These are phyloP conservation scores for Jaapia argillacea DNA, from an alignment of 768 basidiomycete genomes.

Conservation along the genomic window DNA sequence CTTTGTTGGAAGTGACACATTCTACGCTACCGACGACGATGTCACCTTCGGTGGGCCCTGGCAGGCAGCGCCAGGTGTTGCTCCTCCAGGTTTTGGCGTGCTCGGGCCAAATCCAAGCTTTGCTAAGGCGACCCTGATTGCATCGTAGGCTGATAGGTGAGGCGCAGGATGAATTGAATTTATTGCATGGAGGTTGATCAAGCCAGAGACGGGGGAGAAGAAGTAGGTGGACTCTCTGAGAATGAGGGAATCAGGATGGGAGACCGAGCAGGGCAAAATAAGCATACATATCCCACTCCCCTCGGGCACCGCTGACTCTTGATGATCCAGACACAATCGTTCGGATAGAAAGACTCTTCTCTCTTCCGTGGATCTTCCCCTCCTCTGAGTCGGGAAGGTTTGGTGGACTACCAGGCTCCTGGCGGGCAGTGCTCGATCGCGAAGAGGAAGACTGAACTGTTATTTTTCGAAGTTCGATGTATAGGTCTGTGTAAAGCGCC, in stretches of 20 bases:
- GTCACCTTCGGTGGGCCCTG: not conserved
- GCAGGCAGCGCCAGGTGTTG: not conserved
- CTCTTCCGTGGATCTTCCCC: constrained; percentile 11
- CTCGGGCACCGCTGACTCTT: constrained; percentile 49
- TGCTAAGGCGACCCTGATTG: constrained; percentile 30
- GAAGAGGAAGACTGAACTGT: constrained; percentile 16
- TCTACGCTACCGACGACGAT: not conserved
- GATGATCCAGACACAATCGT: constrained; percentile 46
- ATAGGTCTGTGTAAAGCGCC: constrained; percentile 60
- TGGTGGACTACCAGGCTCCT: not conserved
- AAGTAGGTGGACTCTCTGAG: constrained; percentile 60
- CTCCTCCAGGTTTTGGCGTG: not conserved
- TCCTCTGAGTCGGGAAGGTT: too few relatives aligned
- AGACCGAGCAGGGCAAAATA: not conserved
- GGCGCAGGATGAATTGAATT: constrained; percentile 76
- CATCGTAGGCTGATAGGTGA: constrained; percentile 59
- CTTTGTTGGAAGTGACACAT: too few relatives aligned
- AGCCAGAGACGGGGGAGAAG: constrained; percentile 58
- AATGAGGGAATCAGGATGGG: not conserved
- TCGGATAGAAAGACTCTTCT: constrained; percentile 49
- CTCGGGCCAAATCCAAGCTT: constrained; percentile 2
- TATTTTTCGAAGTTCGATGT: constrained; percentile 44
- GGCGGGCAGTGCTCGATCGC: not conserved
- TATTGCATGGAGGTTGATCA: constrained; percentile 53
- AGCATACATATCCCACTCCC: constrained; percentile 72